Percentiles rank a stretch among this genome's conserved stretches.
These are phyloP conservation scores for Berberis vulgaris DNA, from an alignment of 164 flowering plant genomes.

Conservation along the genomic window DNA sequence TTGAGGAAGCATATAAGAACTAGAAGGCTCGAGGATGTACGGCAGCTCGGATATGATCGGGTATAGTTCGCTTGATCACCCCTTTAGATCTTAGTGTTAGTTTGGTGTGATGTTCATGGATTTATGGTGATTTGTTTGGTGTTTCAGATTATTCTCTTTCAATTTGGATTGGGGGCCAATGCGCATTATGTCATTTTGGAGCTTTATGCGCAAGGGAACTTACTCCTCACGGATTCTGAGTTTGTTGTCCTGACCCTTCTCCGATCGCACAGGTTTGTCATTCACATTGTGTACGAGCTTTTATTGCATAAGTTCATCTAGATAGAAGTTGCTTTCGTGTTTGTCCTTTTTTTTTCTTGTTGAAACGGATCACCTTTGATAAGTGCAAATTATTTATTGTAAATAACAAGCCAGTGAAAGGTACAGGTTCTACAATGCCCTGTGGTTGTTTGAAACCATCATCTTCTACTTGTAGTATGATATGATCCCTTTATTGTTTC, in stretches of 20 bases:
- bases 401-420: no score
- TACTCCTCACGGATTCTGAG: slow-evolving; percentile 77
- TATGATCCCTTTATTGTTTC: no score
- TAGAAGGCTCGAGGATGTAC: slow-evolving; percentile 90
- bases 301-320: not conserved
- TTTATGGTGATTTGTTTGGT: not conserved
- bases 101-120: not conserved
- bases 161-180: slow-evolving; percentile 83
- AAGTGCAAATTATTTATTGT: no score
- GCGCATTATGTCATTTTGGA: slow-evolving; percentile 89
- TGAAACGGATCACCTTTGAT: no score
- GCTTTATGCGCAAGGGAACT: slow-evolving; percentile 94
- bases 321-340: not conserved
- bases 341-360: no score
- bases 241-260: slow-evolving; percentile 86
- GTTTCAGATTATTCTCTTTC: slow-evolving; percentile 73
- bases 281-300: not conserved
- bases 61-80: slow-evolving; percentile 23
- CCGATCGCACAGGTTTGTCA: slow-evolving; percentile 78
- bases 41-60: slow-evolving; percentile 97
- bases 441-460: no score
- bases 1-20: slow-evolving; percentile 93
- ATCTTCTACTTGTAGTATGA: no score
- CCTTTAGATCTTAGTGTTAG: not conserved
- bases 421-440: no score